Evolutionary conservation across 2,329 filamentous ascomycete species (phyloP).

Genomic region (Epicoccum sorghinum): DNA sequence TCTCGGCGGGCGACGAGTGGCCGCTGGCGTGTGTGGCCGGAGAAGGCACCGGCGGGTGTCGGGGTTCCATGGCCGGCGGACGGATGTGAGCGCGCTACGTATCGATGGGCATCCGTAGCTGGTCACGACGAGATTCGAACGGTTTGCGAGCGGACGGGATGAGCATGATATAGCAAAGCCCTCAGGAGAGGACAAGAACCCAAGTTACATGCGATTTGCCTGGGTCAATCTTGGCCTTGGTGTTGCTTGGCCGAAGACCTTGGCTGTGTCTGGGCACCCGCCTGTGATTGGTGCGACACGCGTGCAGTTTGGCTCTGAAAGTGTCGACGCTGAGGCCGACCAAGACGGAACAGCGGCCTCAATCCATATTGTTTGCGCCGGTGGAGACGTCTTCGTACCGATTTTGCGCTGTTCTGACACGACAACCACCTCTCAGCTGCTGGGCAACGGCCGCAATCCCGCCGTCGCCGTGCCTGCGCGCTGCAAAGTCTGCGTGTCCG

Average conservation of each 20-base stretch:
- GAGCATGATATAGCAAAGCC: slow-evolving; percentile 45
- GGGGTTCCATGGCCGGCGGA: slow-evolving; percentile 41
- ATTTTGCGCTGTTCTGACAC: background rate
- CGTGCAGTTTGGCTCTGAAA: slow-evolving; percentile 1
- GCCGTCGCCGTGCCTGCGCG: background rate
- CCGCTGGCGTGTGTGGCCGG: slow-evolving; percentile 28
- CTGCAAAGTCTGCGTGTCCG: slow-evolving; percentile 6
- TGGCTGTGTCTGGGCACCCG: slow-evolving; percentile 10
- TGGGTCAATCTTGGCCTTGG: slow-evolving; percentile 19
- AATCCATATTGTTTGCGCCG: background rate
- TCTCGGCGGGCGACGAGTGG: slow-evolving; percentile 15
- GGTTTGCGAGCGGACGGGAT: slow-evolving; percentile 28
- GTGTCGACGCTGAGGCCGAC: slow-evolving; percentile 16
- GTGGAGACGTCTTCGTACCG: slow-evolving; percentile 4
- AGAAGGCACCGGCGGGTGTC: slow-evolving; percentile 35
- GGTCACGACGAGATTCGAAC: slow-evolving; percentile 22
- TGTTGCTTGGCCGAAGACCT: slow-evolving; percentile 17
- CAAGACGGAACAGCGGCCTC: slow-evolving; percentile 18
- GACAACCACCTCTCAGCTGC: background rate
- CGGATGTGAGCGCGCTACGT: slow-evolving; percentile 29
- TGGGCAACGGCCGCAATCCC: slow-evolving; percentile 1
- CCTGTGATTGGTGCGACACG: slow-evolving; percentile 9
- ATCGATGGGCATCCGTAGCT: slow-evolving; percentile 34
- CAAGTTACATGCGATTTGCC: slow-evolving; percentile 17
- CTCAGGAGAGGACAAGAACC: slow-evolving; percentile 21